Percentiles rank a stretch among this genome's conserved stretches.
Evolutionary conservation across 306 rosid species (phyloP).

Genomic region (Vigna reflexopilosa): DNA sequence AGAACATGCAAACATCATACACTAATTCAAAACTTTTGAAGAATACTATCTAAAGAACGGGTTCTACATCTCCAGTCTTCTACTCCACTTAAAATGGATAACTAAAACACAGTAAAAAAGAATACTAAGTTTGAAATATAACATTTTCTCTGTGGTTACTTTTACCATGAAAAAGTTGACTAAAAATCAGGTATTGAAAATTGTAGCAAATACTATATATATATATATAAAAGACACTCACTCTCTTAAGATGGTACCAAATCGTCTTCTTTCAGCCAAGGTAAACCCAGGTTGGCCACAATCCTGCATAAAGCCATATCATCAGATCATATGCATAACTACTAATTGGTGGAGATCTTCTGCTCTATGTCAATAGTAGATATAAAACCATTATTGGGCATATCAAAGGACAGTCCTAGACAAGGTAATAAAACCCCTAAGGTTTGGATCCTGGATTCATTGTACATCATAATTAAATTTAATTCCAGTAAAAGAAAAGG

Average conservation of each 20-base stretch:
- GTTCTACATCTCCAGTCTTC: constrained; percentile 36
- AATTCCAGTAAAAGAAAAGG: neutral
- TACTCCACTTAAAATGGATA: neutral
- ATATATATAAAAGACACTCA: constrained; percentile 44
- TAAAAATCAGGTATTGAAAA: neutral
- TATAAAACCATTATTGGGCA: constrained; percentile 17
- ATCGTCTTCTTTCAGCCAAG: constrained; percentile 83
- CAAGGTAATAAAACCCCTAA: constrained; percentile 23
- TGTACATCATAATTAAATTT: neutral
- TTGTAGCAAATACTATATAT: neutral
- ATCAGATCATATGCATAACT: constrained; percentile 34
- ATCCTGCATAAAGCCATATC: constrained; percentile 63
- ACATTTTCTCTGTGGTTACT: neutral
- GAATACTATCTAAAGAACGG: constrained; percentile 23
- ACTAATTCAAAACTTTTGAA: constrained; percentile 22
- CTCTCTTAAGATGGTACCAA: constrained; percentile 84
- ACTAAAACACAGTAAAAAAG: neutral
- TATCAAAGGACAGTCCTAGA: neutral
- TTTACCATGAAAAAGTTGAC: constrained; percentile 7
- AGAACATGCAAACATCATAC: constrained; percentile 27
- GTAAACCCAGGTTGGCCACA: constrained; percentile 98
- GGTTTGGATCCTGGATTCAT: neutral
- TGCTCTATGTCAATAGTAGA: constrained; percentile 12
- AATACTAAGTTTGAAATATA: constrained; percentile 8
- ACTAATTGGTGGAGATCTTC: neutral